Conservation (phyloP, 2,329 filamentous ascomycete species). For the Alternaria novae-zelandiae region DNA sequence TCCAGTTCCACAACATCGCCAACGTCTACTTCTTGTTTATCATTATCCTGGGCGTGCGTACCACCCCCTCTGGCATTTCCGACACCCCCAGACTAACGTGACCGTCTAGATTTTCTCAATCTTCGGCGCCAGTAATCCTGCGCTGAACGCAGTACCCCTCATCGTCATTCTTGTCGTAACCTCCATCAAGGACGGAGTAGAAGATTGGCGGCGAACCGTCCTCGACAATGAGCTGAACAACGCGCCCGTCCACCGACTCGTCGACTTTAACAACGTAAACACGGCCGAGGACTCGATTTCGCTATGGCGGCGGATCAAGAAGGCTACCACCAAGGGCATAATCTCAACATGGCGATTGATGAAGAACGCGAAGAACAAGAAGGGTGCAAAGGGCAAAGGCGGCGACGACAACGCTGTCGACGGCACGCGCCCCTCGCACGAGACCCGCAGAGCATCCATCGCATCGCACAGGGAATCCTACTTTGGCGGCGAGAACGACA, state of each 20-base stretch:
- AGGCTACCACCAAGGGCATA: conserved; percentile 73
- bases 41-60: conserved; percentile 89
- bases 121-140: conserved; percentile 90
- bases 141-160: conserved; percentile 85
- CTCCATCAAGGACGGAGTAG: conserved; percentile 90
- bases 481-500: conserved; percentile 66
- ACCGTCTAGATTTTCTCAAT: conserved; percentile 84
- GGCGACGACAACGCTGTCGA: conserved; percentile 58
- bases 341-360: conserved; percentile 61
- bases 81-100: conserved; percentile 22
- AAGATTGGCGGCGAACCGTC: conserved; percentile 90
- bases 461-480: conserved; percentile 60
- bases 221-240: conserved; percentile 96
- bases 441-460: conserved; percentile 66
- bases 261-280: conserved; percentile 93
- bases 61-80: conserved; percentile 8
- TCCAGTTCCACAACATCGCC: conserved; percentile 98
- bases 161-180: conserved; percentile 92
- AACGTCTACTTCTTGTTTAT: conserved; percentile 98
- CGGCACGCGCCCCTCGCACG: conserved; percentile 70
- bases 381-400: conserved; percentile 45
- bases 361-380: conserved; percentile 51
- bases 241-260: conserved; percentile 86
- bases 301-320: conserved; percentile 87
- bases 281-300: conserved; percentile 86